These are phyloP conservation scores for Xylaria sp. DNA, from an alignment of 2,329 filamentous ascomycete species.

Conservation along the genomic window DNA sequence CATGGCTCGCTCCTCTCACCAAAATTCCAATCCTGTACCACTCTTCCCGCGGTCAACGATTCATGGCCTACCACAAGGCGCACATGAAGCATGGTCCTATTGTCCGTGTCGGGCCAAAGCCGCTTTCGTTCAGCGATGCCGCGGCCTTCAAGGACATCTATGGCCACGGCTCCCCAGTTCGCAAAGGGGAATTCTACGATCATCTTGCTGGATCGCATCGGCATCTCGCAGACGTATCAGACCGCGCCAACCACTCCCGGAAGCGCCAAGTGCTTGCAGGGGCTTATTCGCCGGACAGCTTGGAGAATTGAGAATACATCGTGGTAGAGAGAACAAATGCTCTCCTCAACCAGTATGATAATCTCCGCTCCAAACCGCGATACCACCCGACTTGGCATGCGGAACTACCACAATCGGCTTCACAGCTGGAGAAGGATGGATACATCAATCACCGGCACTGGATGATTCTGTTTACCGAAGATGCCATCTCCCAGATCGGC, in stretches of 20 bases:
- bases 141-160: constrained; percentile 7
- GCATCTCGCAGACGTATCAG: not conserved
- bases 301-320: constrained; percentile 61
- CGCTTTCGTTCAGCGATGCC: not conserved
- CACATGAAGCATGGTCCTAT: no score
- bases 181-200: not conserved
- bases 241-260: constrained; percentile 50
- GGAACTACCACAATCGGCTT: no score
- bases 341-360: no score
- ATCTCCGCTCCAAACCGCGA: no score
- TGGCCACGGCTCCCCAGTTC: not conserved
- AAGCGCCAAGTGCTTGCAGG: constrained; percentile 57
- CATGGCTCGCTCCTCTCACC: no score
- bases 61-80: no score
- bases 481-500: constrained; percentile 63
- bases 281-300: constrained; percentile 59
- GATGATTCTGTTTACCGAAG: constrained; percentile 62
- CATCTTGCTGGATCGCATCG: not conserved
- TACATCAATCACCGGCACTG: constrained; percentile 57
- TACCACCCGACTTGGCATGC: no score
- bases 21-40: no score
- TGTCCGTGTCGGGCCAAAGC: constrained; percentile 1
- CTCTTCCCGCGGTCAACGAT: no score
- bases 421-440: no score
- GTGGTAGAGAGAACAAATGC: no score